These are phyloP conservation scores for Auricularia auricula-judae DNA, from an alignment of 768 basidiomycete genomes.

Conservation along the genomic window DNA sequence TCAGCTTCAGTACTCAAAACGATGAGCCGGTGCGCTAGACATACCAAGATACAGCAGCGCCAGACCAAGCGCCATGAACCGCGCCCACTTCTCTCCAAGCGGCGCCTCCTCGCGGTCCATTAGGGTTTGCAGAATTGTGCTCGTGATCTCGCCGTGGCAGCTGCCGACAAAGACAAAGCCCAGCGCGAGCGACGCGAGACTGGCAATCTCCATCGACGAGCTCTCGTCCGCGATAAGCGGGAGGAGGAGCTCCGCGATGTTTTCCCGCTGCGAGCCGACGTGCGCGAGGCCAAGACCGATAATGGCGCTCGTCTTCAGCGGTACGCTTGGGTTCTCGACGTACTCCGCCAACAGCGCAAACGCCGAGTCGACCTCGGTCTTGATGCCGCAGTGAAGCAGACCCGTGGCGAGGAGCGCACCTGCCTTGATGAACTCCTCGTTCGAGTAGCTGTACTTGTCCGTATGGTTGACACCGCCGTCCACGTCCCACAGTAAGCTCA, in stretches of 20 bases:
- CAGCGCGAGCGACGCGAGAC: constrained; percentile 75
- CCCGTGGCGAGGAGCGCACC: constrained; percentile 94
- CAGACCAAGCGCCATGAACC: constrained; percentile 82
- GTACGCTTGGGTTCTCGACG: constrained; percentile 74
- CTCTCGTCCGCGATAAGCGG: constrained; percentile 75
- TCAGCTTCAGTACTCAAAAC: constrained; percentile 27
- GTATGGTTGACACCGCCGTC: constrained; percentile 89
- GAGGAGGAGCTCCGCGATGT: constrained; percentile 65
- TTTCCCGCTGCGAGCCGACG: constrained; percentile 84
- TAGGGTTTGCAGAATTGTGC: constrained; percentile 79
- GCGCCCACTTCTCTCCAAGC: constrained; percentile 87
- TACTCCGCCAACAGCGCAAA: constrained; percentile 85
- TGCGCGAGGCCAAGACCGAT: constrained; percentile 90
- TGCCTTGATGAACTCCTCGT: constrained; percentile 96
- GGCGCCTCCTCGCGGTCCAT: constrained; percentile 74
- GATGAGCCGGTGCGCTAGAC: constrained; percentile 31
- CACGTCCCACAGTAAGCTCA: constrained; percentile 92
- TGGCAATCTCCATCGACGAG: constrained; percentile 79
- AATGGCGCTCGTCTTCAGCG: constrained; percentile 79
- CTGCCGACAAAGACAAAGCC: constrained; percentile 96
- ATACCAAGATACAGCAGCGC: constrained; percentile 73
- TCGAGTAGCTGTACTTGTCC: constrained; percentile 94
- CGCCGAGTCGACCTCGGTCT: constrained; percentile 88
- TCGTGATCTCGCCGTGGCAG: constrained; percentile 85
- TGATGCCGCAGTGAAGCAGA: constrained; percentile 78